phyloP scores from a whole-genome alignment of 176 grass and related monocot genomes.

The Carex kokanica region DNA sequence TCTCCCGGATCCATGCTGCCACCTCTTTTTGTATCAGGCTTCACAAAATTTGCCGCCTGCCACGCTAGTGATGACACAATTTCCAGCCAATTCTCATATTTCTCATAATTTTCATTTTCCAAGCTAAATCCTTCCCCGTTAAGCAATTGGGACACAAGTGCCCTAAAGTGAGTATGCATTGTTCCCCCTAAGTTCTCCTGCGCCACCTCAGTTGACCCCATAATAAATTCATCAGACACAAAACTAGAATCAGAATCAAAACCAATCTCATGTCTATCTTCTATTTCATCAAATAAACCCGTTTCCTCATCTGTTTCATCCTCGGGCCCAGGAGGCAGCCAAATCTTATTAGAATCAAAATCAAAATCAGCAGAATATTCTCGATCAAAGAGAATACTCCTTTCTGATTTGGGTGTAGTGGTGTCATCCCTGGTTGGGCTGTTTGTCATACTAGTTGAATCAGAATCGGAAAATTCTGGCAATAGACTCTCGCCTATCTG shows the following conservation, averaged over 20 bases:
- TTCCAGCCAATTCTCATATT: slow-evolving; percentile 57
- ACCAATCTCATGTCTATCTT: slow-evolving; percentile 49
- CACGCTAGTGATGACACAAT: slow-evolving; percentile 71
- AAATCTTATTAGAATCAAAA: slow-evolving; percentile 17
- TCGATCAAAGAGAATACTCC: slow-evolving; percentile 30
- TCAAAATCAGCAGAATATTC: slow-evolving; percentile 39
- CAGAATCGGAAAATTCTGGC: slow-evolving; percentile 73
- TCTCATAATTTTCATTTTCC: slow-evolving; percentile 26
- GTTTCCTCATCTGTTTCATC: slow-evolving; percentile 62
- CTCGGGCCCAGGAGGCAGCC: slow-evolving; percentile 34
- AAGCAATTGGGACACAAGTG: slow-evolving; percentile 77
- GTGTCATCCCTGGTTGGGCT: slow-evolving; percentile 35
- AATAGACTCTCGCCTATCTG: slow-evolving; percentile 39
- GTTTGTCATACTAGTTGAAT: slow-evolving; percentile 50
- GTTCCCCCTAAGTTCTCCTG: slow-evolving; percentile 39
- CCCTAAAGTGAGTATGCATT: slow-evolving; percentile 55
- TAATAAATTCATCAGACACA: slow-evolving; percentile 31
- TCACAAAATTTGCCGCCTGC: slow-evolving; percentile 80
- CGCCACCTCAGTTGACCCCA: slow-evolving; percentile 16
- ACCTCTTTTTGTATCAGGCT: slow-evolving; percentile 82
- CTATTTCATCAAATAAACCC: slow-evolving; percentile 41
- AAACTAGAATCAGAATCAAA: slow-evolving; percentile 33
- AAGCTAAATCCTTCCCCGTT: slow-evolving; percentile 55
- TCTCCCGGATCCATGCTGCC: slow-evolving; percentile 84
- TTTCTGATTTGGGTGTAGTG: slow-evolving; percentile 37